Evolutionary conservation across 257 asterid genomes (phyloP).

Genomic region (Ehretia macrophylla): DNA sequence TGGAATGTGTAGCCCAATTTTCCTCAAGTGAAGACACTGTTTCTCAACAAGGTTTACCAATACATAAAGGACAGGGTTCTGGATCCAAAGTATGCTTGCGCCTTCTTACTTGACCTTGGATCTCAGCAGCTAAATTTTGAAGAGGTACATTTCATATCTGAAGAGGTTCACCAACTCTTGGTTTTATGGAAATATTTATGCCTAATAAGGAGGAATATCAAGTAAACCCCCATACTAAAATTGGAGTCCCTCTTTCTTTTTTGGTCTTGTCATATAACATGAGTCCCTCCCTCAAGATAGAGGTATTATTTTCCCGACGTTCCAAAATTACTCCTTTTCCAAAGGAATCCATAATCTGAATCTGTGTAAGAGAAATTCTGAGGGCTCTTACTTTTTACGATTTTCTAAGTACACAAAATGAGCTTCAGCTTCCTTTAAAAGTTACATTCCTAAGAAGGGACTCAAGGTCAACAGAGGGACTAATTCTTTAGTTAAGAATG

Average conservation of each 20-base stretch:
- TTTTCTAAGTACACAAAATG: too few species aligned
- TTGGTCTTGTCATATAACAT: too few species aligned
- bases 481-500: background rate
- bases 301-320: too few species aligned
- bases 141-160: conserved; percentile 47
- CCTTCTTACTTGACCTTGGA: conserved; percentile 68
- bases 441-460: background rate
- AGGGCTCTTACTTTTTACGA: too few species aligned
- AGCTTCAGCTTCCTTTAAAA: too few species aligned
- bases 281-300: too few species aligned
- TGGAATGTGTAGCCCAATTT: conserved; percentile 49
- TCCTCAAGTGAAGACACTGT: conserved; percentile 70
- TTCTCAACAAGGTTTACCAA: conserved; percentile 80
- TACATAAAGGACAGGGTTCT: conserved; percentile 81
- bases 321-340: too few species aligned
- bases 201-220: background rate
- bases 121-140: conserved; percentile 56
- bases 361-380: too few species aligned
- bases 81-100: conserved; percentile 91
- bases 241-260: background rate
- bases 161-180: conserved; percentile 12
- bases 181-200: background rate
- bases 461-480: background rate
- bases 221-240: background rate
- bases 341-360: too few species aligned